These are phyloP conservation scores for Fusarium lyarnte DNA, from an alignment of 2,329 filamentous ascomycete species.

Conservation along the genomic window DNA sequence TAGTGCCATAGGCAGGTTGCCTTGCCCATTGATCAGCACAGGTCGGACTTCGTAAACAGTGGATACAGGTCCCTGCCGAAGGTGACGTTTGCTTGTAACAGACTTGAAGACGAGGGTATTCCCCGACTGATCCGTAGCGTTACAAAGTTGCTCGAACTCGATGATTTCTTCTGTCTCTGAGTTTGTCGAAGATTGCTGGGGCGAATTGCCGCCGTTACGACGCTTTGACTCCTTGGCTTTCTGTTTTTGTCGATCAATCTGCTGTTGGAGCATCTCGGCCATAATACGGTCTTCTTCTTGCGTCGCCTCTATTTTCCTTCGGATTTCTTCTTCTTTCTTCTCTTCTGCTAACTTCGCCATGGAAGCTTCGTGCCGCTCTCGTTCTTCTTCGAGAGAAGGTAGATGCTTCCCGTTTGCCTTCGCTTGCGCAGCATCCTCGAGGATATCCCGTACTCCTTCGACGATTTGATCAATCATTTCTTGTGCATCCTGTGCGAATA, in stretches of 20 bases:
- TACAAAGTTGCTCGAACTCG: constrained; percentile 74
- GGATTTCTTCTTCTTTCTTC: constrained; percentile 62
- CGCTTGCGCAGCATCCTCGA: constrained; percentile 86
- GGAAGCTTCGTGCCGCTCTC: constrained; percentile 81
- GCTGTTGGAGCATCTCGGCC: constrained; percentile 76
- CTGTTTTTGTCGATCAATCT: constrained; percentile 73
- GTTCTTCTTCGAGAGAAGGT: constrained; percentile 89
- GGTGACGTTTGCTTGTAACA: constrained; percentile 74
- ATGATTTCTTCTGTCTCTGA: constrained; percentile 52
- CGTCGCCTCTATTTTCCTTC: constrained; percentile 64
- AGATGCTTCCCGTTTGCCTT: constrained; percentile 79
- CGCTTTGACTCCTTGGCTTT: constrained; percentile 72
- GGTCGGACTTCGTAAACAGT: constrained; percentile 78
- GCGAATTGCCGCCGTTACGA: constrained; percentile 52
- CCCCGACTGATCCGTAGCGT: constrained; percentile 70
- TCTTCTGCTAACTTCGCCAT: constrained; percentile 69
- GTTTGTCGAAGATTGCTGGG: constrained; percentile 42
- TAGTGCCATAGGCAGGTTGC: constrained; percentile 73
- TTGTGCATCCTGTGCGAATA: constrained; percentile 62
- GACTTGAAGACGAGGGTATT: constrained; percentile 74
- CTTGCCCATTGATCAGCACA: constrained; percentile 63
- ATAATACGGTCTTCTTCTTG: constrained; percentile 76
- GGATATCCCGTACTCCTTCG: constrained; percentile 74
- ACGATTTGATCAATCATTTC: constrained; percentile 74
- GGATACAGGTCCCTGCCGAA: constrained; percentile 73